Percentiles rank a stretch among this genome's conserved stretches.
Conservation (phyloP, 2,329 filamentous ascomycete genomes). For the Botrytis pseudocinerea region DNA sequence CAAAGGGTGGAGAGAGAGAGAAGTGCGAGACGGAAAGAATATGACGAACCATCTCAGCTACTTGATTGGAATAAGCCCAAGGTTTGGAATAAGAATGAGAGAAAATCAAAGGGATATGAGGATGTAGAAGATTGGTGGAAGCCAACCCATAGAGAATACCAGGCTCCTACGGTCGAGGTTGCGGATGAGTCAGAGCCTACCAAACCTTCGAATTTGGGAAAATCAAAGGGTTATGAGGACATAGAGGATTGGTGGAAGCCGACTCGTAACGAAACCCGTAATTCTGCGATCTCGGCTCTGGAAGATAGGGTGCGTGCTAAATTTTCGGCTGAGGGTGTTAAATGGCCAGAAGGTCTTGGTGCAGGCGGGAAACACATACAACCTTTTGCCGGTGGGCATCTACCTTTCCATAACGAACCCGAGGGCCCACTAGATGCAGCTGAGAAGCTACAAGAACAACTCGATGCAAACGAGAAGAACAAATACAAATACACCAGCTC, state of each 20-base stretch:
- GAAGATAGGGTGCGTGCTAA: neutral
- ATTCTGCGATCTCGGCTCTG: accelerated
- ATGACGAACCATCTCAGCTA: neutral
- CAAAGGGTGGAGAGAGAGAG: neutral
- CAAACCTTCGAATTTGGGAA: neutral
- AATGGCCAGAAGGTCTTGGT: neutral
- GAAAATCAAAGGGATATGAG: neutral
- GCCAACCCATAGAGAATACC: neutral
- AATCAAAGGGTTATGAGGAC: neutral
- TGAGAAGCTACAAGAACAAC: neutral
- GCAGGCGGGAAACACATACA: neutral
- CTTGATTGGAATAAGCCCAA: neutral
- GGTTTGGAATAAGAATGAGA: accelerated
- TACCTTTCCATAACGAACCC: neutral
- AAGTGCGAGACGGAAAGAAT: neutral
- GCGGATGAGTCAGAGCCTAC: neutral
- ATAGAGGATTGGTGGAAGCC: neutral
- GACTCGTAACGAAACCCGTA: neutral
- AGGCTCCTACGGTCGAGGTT: neutral
- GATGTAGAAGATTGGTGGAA: neutral
- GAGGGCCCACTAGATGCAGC: neutral
- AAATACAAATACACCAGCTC: neutral
- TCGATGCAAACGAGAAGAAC: neutral
- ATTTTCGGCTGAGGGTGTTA: accelerated
- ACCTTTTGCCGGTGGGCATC: neutral